Evolutionary conservation across 2,329 filamentous ascomycete species (phyloP), one percentile per base, ranked within the genome.

Genomic region (Neonectria neomacrospora): DNA sequence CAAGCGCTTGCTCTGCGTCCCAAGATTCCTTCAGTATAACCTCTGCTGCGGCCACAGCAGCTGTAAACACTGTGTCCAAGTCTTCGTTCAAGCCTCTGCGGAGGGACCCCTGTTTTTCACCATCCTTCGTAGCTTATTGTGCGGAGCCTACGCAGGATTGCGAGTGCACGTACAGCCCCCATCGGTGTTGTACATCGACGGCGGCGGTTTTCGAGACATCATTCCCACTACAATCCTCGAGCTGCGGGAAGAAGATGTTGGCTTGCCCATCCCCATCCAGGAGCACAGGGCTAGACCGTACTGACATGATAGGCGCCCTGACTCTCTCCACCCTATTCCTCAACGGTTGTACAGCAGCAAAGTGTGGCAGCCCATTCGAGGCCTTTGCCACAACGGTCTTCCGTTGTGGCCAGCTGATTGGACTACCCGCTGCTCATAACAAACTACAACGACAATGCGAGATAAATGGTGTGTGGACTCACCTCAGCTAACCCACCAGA

Each of bases 131-230:
- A 54, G 51, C 30, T 16, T 60, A 16, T 41, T 60, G 23, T 44
- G 53, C 34, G 47, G 58, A 2, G n/a, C 51, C 22, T n/a, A 52
- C 39, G 30, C 41, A 14, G 34, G 55, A 26, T 54, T 64, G 23
- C 5, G 39, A n/a, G 53, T 57, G 32, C 53, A 57, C 12, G 12
- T 61, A 51, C 61, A 45, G 14, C 61, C 57, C 52, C 61, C 39
- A 64, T 53, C 51, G 61, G 56, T 64, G 23, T 44, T 64, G 8
- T 64, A 53, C 32, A 57, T 64, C 23, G 53, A 64, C 30, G 57
- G 61, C 6, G 57, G 61, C 37, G 61, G 61, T 4, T 30, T 64
- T 52, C 56, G 56, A 12, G 61, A 56, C 28, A 48, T 64, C 23
- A 56, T 64, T 34, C 61, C 61, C 28, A 51, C 57, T 18, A 51